These are phyloP conservation scores for Pythium brachiatum DNA, from an alignment of 352 stramenopile genomes.

Conservation along the genomic window DNA sequence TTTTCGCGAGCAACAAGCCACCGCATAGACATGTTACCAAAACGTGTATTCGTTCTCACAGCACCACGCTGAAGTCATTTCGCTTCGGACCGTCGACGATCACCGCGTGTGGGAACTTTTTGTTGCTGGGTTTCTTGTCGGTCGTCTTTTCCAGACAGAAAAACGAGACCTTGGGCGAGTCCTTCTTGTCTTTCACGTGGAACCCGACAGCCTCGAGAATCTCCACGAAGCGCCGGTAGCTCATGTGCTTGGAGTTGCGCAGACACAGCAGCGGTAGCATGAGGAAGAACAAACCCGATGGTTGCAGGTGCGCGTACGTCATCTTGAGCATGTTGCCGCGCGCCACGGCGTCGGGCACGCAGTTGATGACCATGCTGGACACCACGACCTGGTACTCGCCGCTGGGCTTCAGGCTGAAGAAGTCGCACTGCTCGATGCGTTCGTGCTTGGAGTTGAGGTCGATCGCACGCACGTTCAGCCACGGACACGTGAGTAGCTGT, in stretches of 20 bases:
- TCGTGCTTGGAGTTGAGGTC: conserved; percentile 93
- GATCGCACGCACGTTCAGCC: conserved; percentile 92
- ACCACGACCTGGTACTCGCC: conserved; percentile 90
- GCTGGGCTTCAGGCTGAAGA: conserved; percentile 77
- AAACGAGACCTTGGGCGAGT: conserved; percentile 80
- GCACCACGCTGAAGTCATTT: conserved; percentile 66
- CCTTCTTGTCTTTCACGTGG: conserved; percentile 61
- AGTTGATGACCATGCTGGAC: conserved; percentile 95
- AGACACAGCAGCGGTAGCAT: conserved; percentile 79
- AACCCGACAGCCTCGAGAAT: conserved; percentile 78
- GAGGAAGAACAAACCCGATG: conserved; percentile 57
- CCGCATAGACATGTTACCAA: background rate
- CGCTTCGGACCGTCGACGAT: conserved; percentile 49
- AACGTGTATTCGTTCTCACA: conserved; percentile 26
- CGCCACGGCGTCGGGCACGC: conserved; percentile 87
- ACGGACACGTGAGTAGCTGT: conserved; percentile 93
- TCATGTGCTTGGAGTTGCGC: conserved; percentile 77
- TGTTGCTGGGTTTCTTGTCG: conserved; percentile 17
- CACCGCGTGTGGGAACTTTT: conserved; percentile 46
- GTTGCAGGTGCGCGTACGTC: conserved; percentile 55
- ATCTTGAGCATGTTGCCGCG: conserved; percentile 77
- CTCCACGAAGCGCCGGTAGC: conserved; percentile 55
- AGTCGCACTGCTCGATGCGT: conserved; percentile 90
- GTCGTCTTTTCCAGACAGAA: conserved; percentile 64
- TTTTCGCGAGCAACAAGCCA: conserved; percentile 22